Base-by-base conservation (phyloP, 2,329 filamentous ascomycete genomes). In the Malbranchea zuffiana region DNA sequence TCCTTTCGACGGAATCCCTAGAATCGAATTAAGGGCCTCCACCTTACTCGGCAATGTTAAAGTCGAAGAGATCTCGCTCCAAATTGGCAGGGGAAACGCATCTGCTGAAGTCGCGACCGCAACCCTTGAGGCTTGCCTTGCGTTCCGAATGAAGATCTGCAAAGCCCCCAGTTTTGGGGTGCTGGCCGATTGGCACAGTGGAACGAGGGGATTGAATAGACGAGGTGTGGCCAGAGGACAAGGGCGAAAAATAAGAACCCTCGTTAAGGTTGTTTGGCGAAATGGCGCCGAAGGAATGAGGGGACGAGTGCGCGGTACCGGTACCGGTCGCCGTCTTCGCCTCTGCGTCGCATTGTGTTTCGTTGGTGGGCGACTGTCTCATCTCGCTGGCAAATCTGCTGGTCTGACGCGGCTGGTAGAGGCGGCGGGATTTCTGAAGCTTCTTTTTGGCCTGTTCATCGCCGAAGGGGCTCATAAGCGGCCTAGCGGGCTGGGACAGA, bases 351-450 rank as follows among this genome's bases (percentile, higher is more conserved):
- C n/a, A n/a, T n/a, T n/a, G n/a, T n/a, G n/a, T n/a, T n/a, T n/a
- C n/a, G n/a, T n/a, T n/a, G n/a, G n/a, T n/a, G n/a, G n/a, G n/a
- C n/a, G n/a, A n/a, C n/a, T n/a, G n/a, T n/a, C n/a, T n/a, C n/a
- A n/a, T n/a, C n/a, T n/a, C n/a, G n/a, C n/a, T n/a, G n/a, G 18
- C 10, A 20, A 24, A 3, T 15, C 23, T 39, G 6, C 23, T 11
- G 20, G 32, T 30, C n/a, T 20, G 15, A 19, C 28, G 28, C 13
- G 32, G 30, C 13, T 40, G 41, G 18, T 43, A 43, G 24, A 43
- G 37, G 18, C 41, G 37, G 15, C 41, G 37, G 23, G 41, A 43
- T 26, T 39, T 35, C 12, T 43, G 41, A 2, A 32, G 18, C n/a
- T 35, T 37, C 17, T 37, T 39, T 27, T 28, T 43, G 4, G 31